A percentile compares a stretch with the other conserved stretches of the same genome.
Evolutionary conservation across 495 filamentous ascomycete species (phyloP).

Genomic region (Monascus purpureus): DNA sequence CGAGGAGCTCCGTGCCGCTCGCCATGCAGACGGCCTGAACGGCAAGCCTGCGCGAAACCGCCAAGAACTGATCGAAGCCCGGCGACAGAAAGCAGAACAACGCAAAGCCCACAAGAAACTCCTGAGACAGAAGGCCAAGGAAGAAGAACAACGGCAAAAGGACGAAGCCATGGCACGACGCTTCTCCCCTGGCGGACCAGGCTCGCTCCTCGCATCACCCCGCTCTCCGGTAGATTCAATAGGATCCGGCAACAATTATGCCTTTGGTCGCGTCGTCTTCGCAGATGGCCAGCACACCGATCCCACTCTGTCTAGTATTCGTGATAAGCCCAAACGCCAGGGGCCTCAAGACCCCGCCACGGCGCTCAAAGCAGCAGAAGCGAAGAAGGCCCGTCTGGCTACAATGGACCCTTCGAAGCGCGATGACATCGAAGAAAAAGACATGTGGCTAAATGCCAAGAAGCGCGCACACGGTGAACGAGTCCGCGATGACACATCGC

Average conservation of each 20-base stretch:
- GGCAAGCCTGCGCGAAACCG: conserved; percentile 67
- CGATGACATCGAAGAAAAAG: conserved; percentile 79
- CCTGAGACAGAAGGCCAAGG: conserved; percentile 54
- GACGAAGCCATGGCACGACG: conserved; percentile 52
- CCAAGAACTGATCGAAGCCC: conserved; percentile 78
- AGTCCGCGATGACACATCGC: conserved; percentile 71
- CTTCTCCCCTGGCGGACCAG: conserved; percentile 35
- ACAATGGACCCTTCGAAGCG: conserved; percentile 63
- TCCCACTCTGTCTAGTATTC: conserved; percentile 45
- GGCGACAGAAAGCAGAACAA: conserved; percentile 72
- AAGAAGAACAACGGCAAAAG: conserved; percentile 55
- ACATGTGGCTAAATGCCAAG: conserved; percentile 82
- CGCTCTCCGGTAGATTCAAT: conserved; percentile 30
- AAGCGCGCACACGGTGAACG: conserved; percentile 82
- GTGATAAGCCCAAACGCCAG: conserved; percentile 46
- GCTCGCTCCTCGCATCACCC: conserved; percentile 44
- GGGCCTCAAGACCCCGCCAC: conserved; percentile 72
- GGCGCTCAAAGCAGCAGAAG: conserved; percentile 52
- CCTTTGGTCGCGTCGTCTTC: conserved; percentile 79
- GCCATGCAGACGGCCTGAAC: conserved; percentile 70
- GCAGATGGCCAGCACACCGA: conserved; percentile 68
- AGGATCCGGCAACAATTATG: conserved; percentile 47
- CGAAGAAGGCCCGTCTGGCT: conserved; percentile 57
- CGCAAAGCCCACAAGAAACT: conserved; percentile 81
- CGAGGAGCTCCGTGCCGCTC: conserved; percentile 61